These are phyloP conservation scores for Wickerhamomyces canadensis DNA, from an alignment of 805 yeast genomes.

Conservation along the genomic window DNA sequence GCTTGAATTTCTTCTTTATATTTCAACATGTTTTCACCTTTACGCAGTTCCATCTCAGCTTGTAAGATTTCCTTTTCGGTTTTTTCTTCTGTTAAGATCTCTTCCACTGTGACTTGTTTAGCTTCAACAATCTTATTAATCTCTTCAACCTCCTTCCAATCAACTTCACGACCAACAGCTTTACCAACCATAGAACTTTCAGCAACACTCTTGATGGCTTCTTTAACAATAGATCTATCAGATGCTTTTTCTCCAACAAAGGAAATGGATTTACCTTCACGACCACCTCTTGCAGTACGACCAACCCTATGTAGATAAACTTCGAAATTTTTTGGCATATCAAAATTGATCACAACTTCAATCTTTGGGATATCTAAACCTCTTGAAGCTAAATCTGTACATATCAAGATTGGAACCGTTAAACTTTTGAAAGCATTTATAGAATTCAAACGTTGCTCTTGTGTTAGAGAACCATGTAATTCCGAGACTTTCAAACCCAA, in stretches of 20 bases:
- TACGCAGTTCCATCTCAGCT: slow-evolving; percentile 87
- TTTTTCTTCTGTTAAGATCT: slow-evolving; percentile 82
- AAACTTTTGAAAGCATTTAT: slow-evolving; percentile 78
- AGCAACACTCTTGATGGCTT: slow-evolving; percentile 69
- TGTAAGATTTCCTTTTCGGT: slow-evolving; percentile 77
- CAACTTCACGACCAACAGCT: slow-evolving; percentile 86
- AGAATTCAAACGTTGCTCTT: slow-evolving; percentile 88
- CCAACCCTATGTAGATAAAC: slow-evolving; percentile 96
- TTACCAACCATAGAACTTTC: slow-evolving; percentile 39
- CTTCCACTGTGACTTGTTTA: slow-evolving; percentile 59
- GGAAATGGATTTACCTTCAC: slow-evolving; percentile 89
- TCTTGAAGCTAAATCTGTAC: slow-evolving; percentile 98
- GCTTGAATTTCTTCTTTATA: slow-evolving; percentile 79
- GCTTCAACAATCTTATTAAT: slow-evolving; percentile 55
- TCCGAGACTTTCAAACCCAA: slow-evolving; percentile 75
- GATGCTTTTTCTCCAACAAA: slow-evolving; percentile 89
- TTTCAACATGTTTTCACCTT: slow-evolving; percentile 78
- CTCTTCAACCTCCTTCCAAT: slow-evolving; percentile 79
- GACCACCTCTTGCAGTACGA: slow-evolving; percentile 98
- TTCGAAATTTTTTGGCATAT: slow-evolving; percentile 91
- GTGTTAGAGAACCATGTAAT: slow-evolving; percentile 77
- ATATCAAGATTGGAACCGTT: slow-evolving; percentile 79
- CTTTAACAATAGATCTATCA: slow-evolving; percentile 88
- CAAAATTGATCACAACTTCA: slow-evolving; percentile 89
- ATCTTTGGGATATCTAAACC: slow-evolving; percentile 99